phyloP scores from a whole-genome alignment of 306 rosid species.

The Casuarina glauca region DNA sequence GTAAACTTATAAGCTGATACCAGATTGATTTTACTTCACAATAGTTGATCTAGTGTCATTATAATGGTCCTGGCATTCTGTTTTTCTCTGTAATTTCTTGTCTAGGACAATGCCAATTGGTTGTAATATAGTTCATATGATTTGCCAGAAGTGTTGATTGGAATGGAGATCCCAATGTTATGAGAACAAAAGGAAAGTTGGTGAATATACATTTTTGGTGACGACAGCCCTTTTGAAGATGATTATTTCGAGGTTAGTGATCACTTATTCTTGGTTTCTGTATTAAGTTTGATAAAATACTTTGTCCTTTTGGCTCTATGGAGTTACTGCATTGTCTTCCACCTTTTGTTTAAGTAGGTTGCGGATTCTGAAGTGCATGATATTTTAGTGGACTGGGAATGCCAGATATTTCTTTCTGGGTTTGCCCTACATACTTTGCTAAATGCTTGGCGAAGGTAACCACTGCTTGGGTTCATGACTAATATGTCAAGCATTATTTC shows the following conservation, averaged over 20 bases:
- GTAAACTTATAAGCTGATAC: neutral
- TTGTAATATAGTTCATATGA: conserved; percentile 24
- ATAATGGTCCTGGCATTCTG: conserved; percentile 7
- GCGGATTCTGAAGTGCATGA: conserved; percentile 49
- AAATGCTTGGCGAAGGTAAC: conserved; percentile 79
- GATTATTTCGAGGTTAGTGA: conserved; percentile 63
- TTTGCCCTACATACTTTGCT: conserved; percentile 81
- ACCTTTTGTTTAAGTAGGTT: conserved; percentile 47
- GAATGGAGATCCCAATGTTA: conserved; percentile 75
- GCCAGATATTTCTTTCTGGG: conserved; percentile 39
- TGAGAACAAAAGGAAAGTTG: conserved; percentile 50
- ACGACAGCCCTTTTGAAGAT: conserved; percentile 57
- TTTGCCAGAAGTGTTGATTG: conserved; percentile 71
- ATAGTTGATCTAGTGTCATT: neutral
- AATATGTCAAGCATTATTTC: neutral
- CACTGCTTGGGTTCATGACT: conserved; percentile 7
- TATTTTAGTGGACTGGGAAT: conserved; percentile 51
- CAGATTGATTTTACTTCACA: neutral
- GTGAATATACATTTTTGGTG: conserved; percentile 42
- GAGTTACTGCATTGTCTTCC: conserved; percentile 16
- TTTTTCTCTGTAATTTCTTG: conserved; percentile 8
- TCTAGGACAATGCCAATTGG: conserved; percentile 16
- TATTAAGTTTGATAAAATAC: neutral
- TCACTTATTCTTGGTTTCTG: conserved; percentile 23
- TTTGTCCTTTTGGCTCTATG: conserved; percentile 5